Conservation (phyloP, 805 yeast species). For the Saccharomycopsis oosterbeekiorum region DNA sequence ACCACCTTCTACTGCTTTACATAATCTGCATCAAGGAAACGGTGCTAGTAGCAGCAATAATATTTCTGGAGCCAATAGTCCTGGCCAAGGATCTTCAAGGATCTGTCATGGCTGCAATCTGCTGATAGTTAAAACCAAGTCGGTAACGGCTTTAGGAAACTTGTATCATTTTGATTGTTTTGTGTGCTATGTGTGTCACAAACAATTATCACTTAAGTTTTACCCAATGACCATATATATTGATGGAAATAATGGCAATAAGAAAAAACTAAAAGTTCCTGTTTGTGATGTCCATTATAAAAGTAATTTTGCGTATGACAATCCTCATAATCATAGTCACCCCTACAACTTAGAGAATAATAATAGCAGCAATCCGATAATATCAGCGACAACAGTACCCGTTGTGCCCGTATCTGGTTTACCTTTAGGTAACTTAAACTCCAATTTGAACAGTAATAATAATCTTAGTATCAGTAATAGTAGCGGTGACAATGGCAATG, state of each 20-base stretch:
- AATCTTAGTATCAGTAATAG: slow-evolving; percentile 80
- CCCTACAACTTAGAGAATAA: neutral
- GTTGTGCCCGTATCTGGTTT: slow-evolving; percentile 90
- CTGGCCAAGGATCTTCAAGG: slow-evolving; percentile 19
- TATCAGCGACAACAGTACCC: slow-evolving; percentile 76
- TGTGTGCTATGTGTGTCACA: slow-evolving; percentile 74
- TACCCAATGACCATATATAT: slow-evolving; percentile 55
- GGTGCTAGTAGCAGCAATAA: neutral
- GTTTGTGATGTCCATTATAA: slow-evolving; percentile 86
- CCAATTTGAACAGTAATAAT: slow-evolving; percentile 91
- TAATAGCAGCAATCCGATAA: neutral
- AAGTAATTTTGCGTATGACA: slow-evolving; percentile 52
- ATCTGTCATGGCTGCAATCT: slow-evolving; percentile 44
- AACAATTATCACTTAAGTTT: slow-evolving; percentile 74
- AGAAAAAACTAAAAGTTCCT: slow-evolving; percentile 37
- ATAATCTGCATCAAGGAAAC: neutral
- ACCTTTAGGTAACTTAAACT: slow-evolving; percentile 84
- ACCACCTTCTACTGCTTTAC: neutral
- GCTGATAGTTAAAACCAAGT: slow-evolving; percentile 51
- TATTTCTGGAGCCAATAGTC: neutral
- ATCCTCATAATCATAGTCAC: neutral
- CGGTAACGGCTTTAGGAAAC: slow-evolving; percentile 73
- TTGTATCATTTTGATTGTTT: slow-evolving; percentile 86
- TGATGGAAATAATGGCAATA: slow-evolving; percentile 18
- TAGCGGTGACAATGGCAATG: slow-evolving; percentile 86